Conservation (phyloP, 371 early-diverging fungal species). For the Apophysomyces elegans region DNA sequence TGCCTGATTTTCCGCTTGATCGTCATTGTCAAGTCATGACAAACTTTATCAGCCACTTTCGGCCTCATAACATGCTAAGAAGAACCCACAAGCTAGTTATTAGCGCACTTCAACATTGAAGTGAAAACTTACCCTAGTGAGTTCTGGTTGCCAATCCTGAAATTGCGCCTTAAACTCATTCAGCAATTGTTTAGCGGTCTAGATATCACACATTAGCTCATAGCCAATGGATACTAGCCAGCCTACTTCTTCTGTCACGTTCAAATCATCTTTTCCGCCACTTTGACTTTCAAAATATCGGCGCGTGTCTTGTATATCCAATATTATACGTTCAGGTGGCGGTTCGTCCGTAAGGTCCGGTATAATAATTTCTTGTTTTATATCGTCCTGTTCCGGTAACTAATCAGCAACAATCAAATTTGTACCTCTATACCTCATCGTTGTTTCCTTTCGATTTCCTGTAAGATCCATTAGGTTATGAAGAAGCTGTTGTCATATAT, state of each 20-base stretch:
- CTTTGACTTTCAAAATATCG: slow-evolving; percentile 83
- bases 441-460: slow-evolving; percentile 22
- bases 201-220: not conserved
- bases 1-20: slow-evolving; percentile 44
- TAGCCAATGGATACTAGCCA: not conserved
- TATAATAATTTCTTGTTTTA: slow-evolving; percentile 57
- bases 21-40: slow-evolving; percentile 30
- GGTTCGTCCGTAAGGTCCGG: slow-evolving; percentile 65
- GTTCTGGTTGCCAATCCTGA: slow-evolving; percentile 44
- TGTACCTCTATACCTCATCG: not conserved
- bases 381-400: slow-evolving; percentile 19
- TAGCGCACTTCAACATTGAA: not conserved
- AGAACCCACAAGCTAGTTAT: too few species aligned
- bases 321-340: slow-evolving; percentile 53
- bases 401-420: not conserved
- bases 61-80: slow-evolving; percentile 37
- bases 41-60: slow-evolving; percentile 39
- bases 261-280: slow-evolving; percentile 31
- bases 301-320: slow-evolving; percentile 77
- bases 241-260: slow-evolving; percentile 28
- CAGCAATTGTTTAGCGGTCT: slow-evolving; percentile 18
- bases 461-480: not conserved
- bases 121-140: slow-evolving; percentile 17
- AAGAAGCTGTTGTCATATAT: not conserved
- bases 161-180: slow-evolving; percentile 37